Conservation (phyloP, 2,329 filamentous ascomycete species). For the Stylonectria norvegica region DNA sequence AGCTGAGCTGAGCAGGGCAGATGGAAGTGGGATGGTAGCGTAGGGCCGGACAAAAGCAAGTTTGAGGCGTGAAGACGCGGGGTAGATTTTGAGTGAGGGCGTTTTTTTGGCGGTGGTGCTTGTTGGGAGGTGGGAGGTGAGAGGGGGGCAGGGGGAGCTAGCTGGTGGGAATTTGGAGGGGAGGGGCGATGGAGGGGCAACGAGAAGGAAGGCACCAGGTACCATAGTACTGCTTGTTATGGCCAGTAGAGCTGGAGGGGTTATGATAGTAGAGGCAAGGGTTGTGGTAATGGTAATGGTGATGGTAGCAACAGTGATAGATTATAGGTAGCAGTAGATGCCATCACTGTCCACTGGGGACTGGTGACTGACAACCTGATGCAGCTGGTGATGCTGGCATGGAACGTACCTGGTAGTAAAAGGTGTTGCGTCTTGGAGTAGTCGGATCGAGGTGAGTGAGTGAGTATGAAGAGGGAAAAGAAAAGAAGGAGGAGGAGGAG, state of each 20-base stretch:
- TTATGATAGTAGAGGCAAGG: neutral
- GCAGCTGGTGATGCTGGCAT: neutral
- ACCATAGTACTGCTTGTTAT: no score
- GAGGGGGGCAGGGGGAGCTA: neutral
- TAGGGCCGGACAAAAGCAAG: slow-evolving; percentile 1
- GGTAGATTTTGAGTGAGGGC: neutral
- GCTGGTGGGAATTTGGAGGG: neutral
- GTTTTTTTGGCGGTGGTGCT: no score
- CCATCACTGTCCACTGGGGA: no score
- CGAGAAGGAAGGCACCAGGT: no score
- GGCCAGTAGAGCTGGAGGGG: slow-evolving; percentile 5
- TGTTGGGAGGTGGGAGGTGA: neutral
- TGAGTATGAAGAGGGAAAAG: slow-evolving; percentile 7
- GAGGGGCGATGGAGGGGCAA: neutral
- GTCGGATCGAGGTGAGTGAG: neutral
- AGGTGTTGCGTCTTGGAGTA: no score
- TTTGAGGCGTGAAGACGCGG: neutral
- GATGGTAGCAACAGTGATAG: no score
- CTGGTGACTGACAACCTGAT: no score
- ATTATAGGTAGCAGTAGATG: no score
- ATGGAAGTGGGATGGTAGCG: slow-evolving; percentile 1
- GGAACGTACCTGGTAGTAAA: neutral
- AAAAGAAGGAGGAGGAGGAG: slow-evolving; percentile 10
- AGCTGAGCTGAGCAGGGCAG: slow-evolving; percentile 11
- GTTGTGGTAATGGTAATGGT: neutral